Evolutionary conservation across 2,329 filamentous ascomycete species (phyloP).

Genomic region (Coniochaeta prunicola): DNA sequence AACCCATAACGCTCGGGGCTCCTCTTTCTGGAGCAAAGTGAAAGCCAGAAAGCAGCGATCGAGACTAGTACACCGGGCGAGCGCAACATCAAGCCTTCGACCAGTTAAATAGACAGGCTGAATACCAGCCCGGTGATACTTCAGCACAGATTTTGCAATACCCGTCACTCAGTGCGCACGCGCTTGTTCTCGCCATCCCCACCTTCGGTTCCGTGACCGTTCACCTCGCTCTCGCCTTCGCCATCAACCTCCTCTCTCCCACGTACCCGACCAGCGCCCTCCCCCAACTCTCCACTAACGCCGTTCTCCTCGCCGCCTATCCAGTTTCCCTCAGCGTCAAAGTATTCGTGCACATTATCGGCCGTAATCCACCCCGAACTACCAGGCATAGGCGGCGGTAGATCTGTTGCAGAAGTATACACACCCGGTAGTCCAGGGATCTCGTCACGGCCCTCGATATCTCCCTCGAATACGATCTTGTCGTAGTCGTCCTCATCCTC

Average conservation of each 20-base stretch:
- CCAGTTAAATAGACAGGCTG: too few relatives aligned
- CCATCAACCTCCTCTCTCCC: conserved; percentile 45
- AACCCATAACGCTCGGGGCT: too few relatives aligned
- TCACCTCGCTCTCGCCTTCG: conserved; percentile 33
- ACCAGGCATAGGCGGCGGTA: conserved; percentile 64
- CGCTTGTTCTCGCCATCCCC: conserved; percentile 40
- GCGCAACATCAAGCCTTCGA: too few relatives aligned
- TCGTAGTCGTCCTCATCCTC: conserved; percentile 49
- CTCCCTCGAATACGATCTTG: conserved; percentile 51
- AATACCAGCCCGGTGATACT: too few relatives aligned
- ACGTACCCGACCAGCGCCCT: conserved; percentile 55
- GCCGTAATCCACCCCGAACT: conserved; percentile 83
- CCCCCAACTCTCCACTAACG: conserved; percentile 47
- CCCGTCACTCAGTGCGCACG: conserved; percentile 30
- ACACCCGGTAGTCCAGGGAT: conserved; percentile 44
- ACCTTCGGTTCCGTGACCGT: conserved; percentile 23
- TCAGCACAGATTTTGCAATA: too few relatives aligned
- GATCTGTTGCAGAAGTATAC: conserved; percentile 20
- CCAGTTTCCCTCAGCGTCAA: conserved; percentile 77
- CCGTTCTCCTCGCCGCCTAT: conserved; percentile 39
- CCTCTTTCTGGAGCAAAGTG: too few relatives aligned
- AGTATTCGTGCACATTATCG: conserved; percentile 80
- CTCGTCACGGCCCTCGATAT: conserved; percentile 48
- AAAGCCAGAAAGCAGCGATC: too few relatives aligned
- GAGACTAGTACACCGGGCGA: too few relatives aligned